Evolutionary conservation across 169 alveolate species (phyloP), one percentile per base, ranked within the genome.

Genomic region (Cyclospora cayetanensis): DNA sequence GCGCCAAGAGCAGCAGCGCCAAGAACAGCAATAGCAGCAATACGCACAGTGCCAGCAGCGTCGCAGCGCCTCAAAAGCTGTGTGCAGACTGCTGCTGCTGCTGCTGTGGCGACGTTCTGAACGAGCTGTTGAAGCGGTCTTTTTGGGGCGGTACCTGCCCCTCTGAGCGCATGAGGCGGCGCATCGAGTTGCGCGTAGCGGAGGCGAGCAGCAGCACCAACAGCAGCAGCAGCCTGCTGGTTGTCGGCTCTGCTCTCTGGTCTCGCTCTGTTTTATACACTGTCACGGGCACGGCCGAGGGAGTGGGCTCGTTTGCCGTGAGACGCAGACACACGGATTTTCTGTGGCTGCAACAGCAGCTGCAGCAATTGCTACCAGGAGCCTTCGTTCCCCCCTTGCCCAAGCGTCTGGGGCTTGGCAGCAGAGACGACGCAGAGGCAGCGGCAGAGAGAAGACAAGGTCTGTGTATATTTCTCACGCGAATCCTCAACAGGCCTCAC

Each of bases 341-440:
- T 74, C 91, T 93, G 68, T 92, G 95, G 96, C 93, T 95, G 46
- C 85, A 93, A 82, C 92, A 93, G 80, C 92, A 84, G 41, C 92
- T 95, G 86, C 92, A 92, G 35, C 85, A 91, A 34, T 88, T 93
- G 35, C 94, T 93, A 72, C 84, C 93, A 66, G 93, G 95, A 42
- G 94, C 94, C 41, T 94, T 93, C 31, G 76, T 95, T 29, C 97
- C 97, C 35, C 97, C 97, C 20, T 46, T 95, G 20, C 95, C 95
- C 37, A 92, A 93, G 91, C 94, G 94, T 90, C 94, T 94, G 53
- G 93, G 93, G 79, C 93, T 95, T 31, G 70, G 43, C 25, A 94
- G 94, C 79, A 88, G 97, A 60, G 94, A 94, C 31, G 95, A 94
- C 76, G 90, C 88, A 18, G 93, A 76, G 27, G 88, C 93, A 63